Conservation (phyloP, 306 rosid species). For the Macrotyloma uniflorum region DNA sequence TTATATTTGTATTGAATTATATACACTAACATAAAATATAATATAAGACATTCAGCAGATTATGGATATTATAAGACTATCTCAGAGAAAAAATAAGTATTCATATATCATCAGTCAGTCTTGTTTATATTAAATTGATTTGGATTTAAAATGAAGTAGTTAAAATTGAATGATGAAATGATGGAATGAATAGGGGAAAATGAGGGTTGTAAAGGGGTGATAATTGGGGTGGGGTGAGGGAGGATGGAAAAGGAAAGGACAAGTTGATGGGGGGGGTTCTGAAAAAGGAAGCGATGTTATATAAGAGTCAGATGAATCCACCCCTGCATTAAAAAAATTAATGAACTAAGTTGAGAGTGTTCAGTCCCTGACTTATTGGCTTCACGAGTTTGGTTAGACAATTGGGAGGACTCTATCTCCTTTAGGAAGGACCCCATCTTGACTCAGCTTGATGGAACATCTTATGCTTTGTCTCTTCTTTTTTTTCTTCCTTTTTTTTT, state of each 20-base stretch:
- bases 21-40: no score
- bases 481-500: neutral
- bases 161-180: no score
- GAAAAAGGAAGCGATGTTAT: neutral
- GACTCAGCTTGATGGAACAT: conserved; percentile 53
- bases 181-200: no score
- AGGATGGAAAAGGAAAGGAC: neutral
- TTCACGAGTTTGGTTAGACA: conserved; percentile 24
- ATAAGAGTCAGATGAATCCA: conserved; percentile 31
- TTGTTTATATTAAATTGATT: no score
- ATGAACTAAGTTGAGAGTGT: neutral
- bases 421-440: conserved; percentile 41
- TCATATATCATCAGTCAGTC: no score
- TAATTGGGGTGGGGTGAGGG: neutral
- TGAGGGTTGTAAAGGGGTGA: no score
- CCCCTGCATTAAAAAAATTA: neutral
- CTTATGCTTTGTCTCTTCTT: conserved; percentile 36
- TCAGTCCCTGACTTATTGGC: neutral
- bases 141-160: no score
- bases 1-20: no score
- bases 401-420: neutral
- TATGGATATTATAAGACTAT: no score
- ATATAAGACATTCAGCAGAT: no score
- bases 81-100: no score
- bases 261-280: conserved; percentile 16